phyloP scores from a whole-genome alignment of 179 eudicot species.

The Vitellaria paradoxa region DNA sequence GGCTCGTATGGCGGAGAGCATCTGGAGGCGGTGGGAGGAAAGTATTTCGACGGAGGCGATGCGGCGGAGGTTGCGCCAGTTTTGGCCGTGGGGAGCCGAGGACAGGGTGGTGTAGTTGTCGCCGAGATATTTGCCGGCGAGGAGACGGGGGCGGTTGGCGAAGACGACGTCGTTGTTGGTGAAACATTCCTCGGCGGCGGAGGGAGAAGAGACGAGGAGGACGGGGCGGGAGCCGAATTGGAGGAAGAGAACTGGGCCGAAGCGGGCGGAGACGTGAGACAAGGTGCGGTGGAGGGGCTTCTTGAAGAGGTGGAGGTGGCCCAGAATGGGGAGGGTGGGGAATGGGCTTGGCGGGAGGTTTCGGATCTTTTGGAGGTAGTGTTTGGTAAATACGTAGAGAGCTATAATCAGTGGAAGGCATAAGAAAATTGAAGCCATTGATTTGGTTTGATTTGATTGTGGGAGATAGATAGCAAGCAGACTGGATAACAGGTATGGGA shows the following conservation, averaged over 20 bases:
- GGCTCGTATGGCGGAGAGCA: constrained; percentile 22
- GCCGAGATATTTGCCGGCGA: constrained; percentile 37
- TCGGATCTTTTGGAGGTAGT: constrained; percentile 16
- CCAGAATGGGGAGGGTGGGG: constrained; percentile 32
- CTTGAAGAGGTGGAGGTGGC: constrained; percentile 45
- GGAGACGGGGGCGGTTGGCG: constrained; percentile 45
- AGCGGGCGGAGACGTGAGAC: constrained; percentile 21
- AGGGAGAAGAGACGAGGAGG: constrained; percentile 44
- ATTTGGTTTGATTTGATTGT: too few relatives aligned
- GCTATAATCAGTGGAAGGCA: too few relatives aligned
- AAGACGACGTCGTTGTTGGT: constrained; percentile 39
- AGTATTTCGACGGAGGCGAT: constrained; percentile 37
- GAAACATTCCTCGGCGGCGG: constrained; percentile 49
- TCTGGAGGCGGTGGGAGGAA: constrained; percentile 27
- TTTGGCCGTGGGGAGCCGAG: too few relatives aligned
- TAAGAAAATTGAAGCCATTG: too few relatives aligned
- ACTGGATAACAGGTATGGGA: too few relatives aligned
- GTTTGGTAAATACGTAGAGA: too few relatives aligned
- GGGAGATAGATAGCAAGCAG: too few relatives aligned
- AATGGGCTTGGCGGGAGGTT: constrained; percentile 40
- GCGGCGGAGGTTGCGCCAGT: constrained; percentile 37
- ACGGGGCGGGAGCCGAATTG: constrained; percentile 38
- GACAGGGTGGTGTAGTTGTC: constrained; percentile 16
- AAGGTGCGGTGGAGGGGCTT: constrained; percentile 36
- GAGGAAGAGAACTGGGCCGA: constrained; percentile 34